Evolutionary conservation across 129 eudicot genomes (phyloP), one percentile per base, ranked within the genome.

Genomic region (Flaveria bidentis): DNA sequence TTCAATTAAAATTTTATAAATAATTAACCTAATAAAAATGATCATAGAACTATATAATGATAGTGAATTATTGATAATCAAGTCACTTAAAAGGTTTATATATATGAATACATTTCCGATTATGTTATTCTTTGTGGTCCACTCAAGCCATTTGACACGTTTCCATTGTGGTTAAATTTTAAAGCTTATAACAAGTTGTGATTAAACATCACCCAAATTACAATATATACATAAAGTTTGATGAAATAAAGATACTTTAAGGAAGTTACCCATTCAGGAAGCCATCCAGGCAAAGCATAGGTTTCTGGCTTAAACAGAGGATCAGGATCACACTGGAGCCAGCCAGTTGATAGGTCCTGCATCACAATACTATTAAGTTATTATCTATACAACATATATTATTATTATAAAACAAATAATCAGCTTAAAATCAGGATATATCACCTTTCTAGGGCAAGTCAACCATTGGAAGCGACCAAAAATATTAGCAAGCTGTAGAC

Each of bases 291-390:
- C 42, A 94, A 62, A 57, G 78, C 47, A 76, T 72, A 88, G 69
- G 45, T 69, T 78, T 90, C 98, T 2, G 96, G 97, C 78, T 83
- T 88, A 55, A 88, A 94, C 63, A 87, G 74, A 52, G 87, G 88
- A 67, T 89, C 98, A 44, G 98, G 97, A 85, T 94, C 98, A 77
- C 98, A 94, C 18, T 94, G 88, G 75, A 94, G 98, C 98, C 98
- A 94, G 47, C 97, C 93, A 80, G 93, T 88, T 53, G 98, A 88
- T 57, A 94, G 85, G 81, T 94, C 98, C 98, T 91, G 85, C 74
- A 85, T 75, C 9, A 62, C 26, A 16, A 46, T 53, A 10, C 46
- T 30, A 63, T 63, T 30, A 14, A 63, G 45, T 63, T 30, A 63
- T 63, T 63, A 63, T 30, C 18, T 16, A 63, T 63, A 44, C 46